Conservation (phyloP, 140 eudicot species). For the Senecio squalidus region DNA sequence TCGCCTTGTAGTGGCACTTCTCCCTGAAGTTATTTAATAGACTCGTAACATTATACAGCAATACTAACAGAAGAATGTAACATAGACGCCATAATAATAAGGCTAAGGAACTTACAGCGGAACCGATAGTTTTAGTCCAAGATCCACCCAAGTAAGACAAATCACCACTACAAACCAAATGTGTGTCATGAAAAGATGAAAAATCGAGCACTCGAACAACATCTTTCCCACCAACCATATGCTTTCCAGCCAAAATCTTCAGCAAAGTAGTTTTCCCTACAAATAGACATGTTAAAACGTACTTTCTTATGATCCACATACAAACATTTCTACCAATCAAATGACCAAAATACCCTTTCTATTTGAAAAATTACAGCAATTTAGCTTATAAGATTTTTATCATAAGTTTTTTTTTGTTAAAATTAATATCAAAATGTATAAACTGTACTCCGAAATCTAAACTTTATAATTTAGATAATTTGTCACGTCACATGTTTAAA, state of each 20-base stretch:
- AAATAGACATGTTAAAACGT: neutral
- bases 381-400: too few relatives aligned
- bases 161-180: constrained; percentile 85
- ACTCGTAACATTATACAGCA: neutral
- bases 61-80: too few relatives aligned
- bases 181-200: constrained; percentile 95
- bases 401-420: too few relatives aligned
- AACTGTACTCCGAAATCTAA: too few relatives aligned
- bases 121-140: constrained; percentile 83
- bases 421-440: too few relatives aligned
- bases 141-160: constrained; percentile 98
- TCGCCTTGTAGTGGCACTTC: constrained; percentile 96
- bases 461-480: too few relatives aligned
- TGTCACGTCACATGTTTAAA: too few relatives aligned
- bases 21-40: constrained; percentile 44
- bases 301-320: constrained; percentile 5
- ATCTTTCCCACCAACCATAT: constrained; percentile 95
- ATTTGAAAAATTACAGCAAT: too few relatives aligned
- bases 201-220: constrained; percentile 81
- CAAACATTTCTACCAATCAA: neutral
- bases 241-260: constrained; percentile 98
- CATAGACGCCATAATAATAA: neutral
- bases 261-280: constrained; percentile 89
- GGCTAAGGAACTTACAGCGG: constrained; percentile 61
- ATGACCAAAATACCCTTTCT: too few relatives aligned